phyloP scores from a whole-genome alignment of 2,329 filamentous ascomycete species.

The Dothistroma pini region DNA sequence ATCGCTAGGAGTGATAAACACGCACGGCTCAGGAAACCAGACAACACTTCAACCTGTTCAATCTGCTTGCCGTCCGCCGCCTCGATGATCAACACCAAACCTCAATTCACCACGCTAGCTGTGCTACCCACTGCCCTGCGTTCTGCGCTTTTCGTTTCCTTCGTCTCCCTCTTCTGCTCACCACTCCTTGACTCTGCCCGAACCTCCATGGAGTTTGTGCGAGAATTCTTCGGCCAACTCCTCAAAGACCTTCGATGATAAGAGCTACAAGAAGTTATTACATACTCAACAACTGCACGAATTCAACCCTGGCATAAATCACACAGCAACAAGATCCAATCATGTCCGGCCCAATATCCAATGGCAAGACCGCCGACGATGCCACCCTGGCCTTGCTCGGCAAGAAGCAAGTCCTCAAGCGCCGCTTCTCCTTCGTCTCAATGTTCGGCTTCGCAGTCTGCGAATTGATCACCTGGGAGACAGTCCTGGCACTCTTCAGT shows the following conservation, averaged over 20 bases:
- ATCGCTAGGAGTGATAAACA: background rate
- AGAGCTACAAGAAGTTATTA: slow-evolving; percentile 6
- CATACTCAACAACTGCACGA: background rate
- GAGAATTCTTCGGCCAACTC: slow-evolving; percentile 34
- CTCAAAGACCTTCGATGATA: slow-evolving; percentile 31
- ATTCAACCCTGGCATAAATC: background rate
- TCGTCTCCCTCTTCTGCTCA: background rate
- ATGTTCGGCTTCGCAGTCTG: slow-evolving; percentile 46
- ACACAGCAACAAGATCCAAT: background rate
- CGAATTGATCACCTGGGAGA: slow-evolving; percentile 47
- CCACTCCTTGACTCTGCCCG: background rate
- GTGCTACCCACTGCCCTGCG: background rate
- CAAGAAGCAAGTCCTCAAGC: slow-evolving; percentile 46
- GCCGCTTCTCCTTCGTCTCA: slow-evolving; percentile 43
- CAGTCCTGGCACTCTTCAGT: slow-evolving; percentile 43
- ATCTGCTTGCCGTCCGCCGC: background rate
- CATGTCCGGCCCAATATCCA: slow-evolving; percentile 20
- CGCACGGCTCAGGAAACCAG: background rate
- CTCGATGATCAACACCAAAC: background rate
- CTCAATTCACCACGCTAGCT: background rate
- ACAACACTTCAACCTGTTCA: background rate
- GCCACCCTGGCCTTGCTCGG: slow-evolving; percentile 41
- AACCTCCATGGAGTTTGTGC: slow-evolving; percentile 31
- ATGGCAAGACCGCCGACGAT: slow-evolving; percentile 30
- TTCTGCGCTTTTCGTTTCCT: background rate